Conservation (phyloP, 1,139 yeast species). For the Pichia sp. region DNA sequence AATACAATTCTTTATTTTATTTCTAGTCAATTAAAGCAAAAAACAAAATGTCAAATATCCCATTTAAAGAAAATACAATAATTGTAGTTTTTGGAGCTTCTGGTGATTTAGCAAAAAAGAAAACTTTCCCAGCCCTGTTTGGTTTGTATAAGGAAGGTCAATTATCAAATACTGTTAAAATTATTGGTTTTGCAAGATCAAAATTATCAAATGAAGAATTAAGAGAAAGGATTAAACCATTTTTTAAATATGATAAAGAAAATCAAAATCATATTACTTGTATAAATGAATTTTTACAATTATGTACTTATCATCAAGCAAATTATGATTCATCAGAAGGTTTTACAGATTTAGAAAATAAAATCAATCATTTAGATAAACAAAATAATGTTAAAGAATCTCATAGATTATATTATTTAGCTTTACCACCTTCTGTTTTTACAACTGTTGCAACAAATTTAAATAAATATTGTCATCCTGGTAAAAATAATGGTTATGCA, state of each 20-base stretch:
- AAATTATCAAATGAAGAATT: conserved; percentile 61
- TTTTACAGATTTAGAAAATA: conserved; percentile 48
- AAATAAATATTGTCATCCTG: conserved; percentile 63
- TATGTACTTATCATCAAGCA: conserved; percentile 67
- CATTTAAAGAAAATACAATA: conserved; percentile 59
- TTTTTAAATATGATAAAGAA: conserved; percentile 51
- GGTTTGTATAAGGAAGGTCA: conserved; percentile 76
- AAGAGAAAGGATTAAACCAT: conserved; percentile 56
- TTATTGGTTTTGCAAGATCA: conserved; percentile 91
- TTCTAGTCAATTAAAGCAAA: no score
- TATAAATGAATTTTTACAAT: conserved; percentile 58
- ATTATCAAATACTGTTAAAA: conserved; percentile 61
- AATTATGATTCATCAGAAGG: conserved; percentile 78
- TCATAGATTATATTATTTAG: conserved; percentile 82
- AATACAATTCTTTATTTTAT: no score
- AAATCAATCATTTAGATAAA: conserved; percentile 55
- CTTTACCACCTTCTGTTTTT: conserved; percentile 92
- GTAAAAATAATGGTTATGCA: conserved; percentile 47
- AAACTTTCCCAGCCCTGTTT: conserved; percentile 79
- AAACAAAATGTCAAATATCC: background rate
- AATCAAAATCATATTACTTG: conserved; percentile 37
- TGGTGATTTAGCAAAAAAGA: conserved; percentile 95
- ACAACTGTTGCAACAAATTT: conserved; percentile 69
- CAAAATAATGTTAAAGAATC: conserved; percentile 41
- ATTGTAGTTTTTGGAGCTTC: conserved; percentile 94